These are phyloP conservation scores for Eucalyptus decipiens DNA, from an alignment of 345 rosid species.

Conservation along the genomic window DNA sequence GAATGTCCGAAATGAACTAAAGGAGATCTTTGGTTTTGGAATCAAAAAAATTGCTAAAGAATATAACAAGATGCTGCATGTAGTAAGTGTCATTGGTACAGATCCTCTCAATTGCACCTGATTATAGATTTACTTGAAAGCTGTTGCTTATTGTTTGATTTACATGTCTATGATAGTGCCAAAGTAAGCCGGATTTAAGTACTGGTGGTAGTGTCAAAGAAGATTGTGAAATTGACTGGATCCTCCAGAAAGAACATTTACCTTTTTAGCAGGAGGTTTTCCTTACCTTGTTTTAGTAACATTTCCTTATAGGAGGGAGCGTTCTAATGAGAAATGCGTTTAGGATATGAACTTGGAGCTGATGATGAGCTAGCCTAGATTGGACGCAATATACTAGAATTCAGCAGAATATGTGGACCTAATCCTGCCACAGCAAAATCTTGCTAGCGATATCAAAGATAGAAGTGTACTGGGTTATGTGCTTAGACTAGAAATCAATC, in stretches of 20 bases:
- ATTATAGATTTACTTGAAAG: background rate
- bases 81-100: background rate
- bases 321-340: background rate
- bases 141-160: background rate
- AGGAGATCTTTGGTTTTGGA: background rate
- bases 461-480: background rate
- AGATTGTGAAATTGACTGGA: background rate
- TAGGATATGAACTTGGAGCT: background rate
- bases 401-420: background rate
- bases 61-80: background rate
- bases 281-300: background rate
- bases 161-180: background rate
- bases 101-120: background rate
- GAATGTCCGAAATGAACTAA: background rate
- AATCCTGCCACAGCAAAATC: background rate
- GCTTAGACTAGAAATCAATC: background rate
- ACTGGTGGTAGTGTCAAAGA: background rate
- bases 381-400: background rate
- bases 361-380: background rate
- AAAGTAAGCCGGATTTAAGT: background rate
- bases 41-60: background rate
- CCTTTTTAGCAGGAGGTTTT: background rate
- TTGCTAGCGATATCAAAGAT: background rate
- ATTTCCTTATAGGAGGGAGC: background rate
- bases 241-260: background rate